Base-by-base conservation (phyloP, 2,329 filamentous ascomycete species). In the Malbranchea zuffiana region DNA sequence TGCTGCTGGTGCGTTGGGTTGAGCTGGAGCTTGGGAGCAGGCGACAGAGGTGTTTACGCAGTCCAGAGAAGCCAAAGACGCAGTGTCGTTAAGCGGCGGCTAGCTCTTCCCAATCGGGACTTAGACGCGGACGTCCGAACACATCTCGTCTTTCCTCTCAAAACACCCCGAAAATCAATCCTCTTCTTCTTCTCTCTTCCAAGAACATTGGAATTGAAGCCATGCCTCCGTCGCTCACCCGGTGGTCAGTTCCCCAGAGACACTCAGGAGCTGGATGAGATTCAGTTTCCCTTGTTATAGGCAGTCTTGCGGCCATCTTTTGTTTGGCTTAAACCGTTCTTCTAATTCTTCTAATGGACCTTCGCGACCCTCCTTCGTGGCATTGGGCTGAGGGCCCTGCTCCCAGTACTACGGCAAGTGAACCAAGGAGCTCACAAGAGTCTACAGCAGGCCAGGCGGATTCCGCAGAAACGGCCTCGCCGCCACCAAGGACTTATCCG, bases 401-500 rank as follows among this genome's bases (percentile, higher is more conserved):
- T 25, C 6, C 28, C 19, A 12, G 19, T 23, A 8, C 27, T 4
- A 8, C 19, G 10, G 27, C 10, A 12, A 28, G 27, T 31, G n/a
- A n/a, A n/a, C 27, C 35, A 18, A 25, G 17, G 16, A 29, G 25
- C 18, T 24, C 37, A 13, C 23, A 17, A 21, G 7, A 8, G 7
- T 23, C 25, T 25, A 10, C 37, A 10, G 25, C 16, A 28, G 19
- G 30, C 13, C 37, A 11, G 11, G 7, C 31, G 12, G 16, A 40
- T 18, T 7, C 31, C 24, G 17, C 12, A 10, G 12, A 18, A 24
- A 26, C 28, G 18, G 5, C n/a, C n/a, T n/a, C 34, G 5, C 34
- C 37, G 13, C 25, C 21, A 25, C 56, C 39, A 16, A 65, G 51
- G 33, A 72, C 74, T 44, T 88, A 83, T 57, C 72, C 74, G 24